Conservation (phyloP, 768 basidiomycete genomes). For the Pisolithus marmoratus region DNA sequence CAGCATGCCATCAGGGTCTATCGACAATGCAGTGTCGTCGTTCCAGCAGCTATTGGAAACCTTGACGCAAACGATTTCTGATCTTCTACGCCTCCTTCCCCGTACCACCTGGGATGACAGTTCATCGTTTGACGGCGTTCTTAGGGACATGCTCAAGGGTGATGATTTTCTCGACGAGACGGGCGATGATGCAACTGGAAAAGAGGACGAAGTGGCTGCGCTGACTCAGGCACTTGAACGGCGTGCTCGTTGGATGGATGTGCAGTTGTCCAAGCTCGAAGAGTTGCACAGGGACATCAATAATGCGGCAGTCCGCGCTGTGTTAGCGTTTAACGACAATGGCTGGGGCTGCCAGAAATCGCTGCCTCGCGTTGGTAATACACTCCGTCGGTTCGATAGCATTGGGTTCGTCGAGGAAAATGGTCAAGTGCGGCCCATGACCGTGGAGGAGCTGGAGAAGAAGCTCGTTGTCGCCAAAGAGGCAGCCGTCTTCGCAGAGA, state of each 20-base stretch:
- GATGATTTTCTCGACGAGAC: constrained; percentile 81
- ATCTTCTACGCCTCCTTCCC: constrained; percentile 76
- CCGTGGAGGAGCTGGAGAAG: constrained; percentile 67
- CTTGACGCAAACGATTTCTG: constrained; percentile 85
- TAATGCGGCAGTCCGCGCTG: constrained; percentile 76
- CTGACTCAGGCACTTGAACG: constrained; percentile 79
- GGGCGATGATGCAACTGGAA: constrained; percentile 55
- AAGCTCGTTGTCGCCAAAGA: constrained; percentile 66
- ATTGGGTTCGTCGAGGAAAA: constrained; percentile 52
- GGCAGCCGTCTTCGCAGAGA: constrained; percentile 65
- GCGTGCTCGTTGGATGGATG: constrained; percentile 92
- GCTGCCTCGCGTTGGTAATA: constrained; percentile 65
- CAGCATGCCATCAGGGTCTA: constrained; percentile 81
- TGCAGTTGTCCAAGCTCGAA: constrained; percentile 82
- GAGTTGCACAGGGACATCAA: constrained; percentile 89
- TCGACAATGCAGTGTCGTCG: constrained; percentile 84
- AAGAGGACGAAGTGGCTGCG: constrained; percentile 81
- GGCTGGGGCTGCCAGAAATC: constrained; percentile 74
- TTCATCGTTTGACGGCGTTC: constrained; percentile 80
- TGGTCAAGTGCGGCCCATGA: constrained; percentile 45
- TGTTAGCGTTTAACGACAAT: constrained; percentile 77
- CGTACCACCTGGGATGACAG: constrained; percentile 89
- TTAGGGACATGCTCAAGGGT: constrained; percentile 84
- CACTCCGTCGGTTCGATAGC: constrained; percentile 61
- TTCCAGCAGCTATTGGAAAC: constrained; percentile 88